Base-by-base conservation (phyloP, 164 flowering plant species). In the Euptelea pleiosperma region DNA sequence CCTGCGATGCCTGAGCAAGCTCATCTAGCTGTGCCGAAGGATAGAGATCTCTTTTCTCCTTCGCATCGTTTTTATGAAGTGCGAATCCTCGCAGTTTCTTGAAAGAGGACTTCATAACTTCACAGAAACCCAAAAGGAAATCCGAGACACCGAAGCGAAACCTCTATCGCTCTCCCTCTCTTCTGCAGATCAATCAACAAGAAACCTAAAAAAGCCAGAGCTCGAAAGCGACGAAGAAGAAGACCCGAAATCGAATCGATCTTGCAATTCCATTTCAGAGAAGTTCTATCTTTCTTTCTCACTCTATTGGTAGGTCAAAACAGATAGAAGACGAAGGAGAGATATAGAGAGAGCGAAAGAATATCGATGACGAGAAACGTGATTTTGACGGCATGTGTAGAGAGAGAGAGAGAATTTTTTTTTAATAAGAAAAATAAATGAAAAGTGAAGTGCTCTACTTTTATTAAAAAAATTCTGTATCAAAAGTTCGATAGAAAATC, bases 1-100 rank as follows among this genome's bases (percentile, higher is more conserved):
- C 98, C 96, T 82, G 63, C n/a, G 89, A 64, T 18, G 96, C 98
- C 60, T 75, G 88, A 57, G 85, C 81, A 19, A 92, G 85, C 48
- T 82, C 93, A 68, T 92, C 93, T n/a, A 77, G 57, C 66, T 77
- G 84, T 15, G 78, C 72, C 39, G 81, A 40, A 45, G 70, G 66
- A 1, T 60, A 75, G 42, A 56, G 61, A 56, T 82, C 82, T 53
- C 65, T 71, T 43, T 79, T 84, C 47, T 81, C 87, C 64, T 75
- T 85, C 11, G 52, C 64, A 44, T 82, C 91, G 66, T 63, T 61
- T 75, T 72, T 80, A 56, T 77, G 86, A 8, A 76, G 73, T 15
- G 75, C 85, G 12, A 92, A 74, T 59, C 76, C 82, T 54, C 77
- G 58, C 41, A 92, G 75, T 74, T 78, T 89, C 62, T 73, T 85